phyloP scores from a whole-genome alignment of 441 rosid species.

The Metrosideros polymorpha region DNA sequence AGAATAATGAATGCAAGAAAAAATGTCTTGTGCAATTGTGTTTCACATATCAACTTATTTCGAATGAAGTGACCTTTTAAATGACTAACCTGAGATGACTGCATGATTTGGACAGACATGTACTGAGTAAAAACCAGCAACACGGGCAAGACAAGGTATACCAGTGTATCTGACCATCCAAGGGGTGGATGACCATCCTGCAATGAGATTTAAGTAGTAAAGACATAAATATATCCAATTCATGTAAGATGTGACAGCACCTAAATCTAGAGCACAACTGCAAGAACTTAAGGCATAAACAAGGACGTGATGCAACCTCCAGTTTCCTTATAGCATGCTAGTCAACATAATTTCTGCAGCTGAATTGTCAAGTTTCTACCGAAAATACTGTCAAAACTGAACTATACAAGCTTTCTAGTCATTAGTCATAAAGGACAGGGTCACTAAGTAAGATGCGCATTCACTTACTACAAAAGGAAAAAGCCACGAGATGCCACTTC shows the following conservation, averaged over 20 bases:
- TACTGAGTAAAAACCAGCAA: conserved; percentile 66
- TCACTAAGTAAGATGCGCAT: neutral
- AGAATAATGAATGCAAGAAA: neutral
- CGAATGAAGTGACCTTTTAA: neutral
- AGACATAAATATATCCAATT: neutral
- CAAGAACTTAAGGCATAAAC: neutral
- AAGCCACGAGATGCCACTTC: conserved; percentile 88
- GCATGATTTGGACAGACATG: conserved; percentile 83
- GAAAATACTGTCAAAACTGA: neutral
- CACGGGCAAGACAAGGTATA: conserved; percentile 83
- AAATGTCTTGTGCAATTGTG: neutral
- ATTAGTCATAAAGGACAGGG: neutral
- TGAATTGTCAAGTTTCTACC: too few relatives aligned
- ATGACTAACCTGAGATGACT: conserved; percentile 70
- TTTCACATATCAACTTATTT: neutral
- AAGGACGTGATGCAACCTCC: neutral
- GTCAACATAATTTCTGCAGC: neutral
- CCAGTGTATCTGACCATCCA: conserved; percentile 86
- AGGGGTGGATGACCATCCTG: conserved; percentile 99
- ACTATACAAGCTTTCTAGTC: neutral
- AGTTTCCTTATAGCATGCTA: neutral
- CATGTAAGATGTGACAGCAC: neutral
- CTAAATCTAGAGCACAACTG: neutral
- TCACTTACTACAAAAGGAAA: conserved; percentile 77
- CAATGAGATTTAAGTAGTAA: neutral